Evolutionary conservation across 345 rosid genomes (phyloP).

Genomic region (Citrus sinensis): DVS_A1.0 CM039165.1:8738001-8738500

Average conservation of each 20-base stretch:
- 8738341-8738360: constrained; percentile 56
- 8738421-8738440: constrained; percentile 64
- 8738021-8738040: too few species aligned
- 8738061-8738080: too few species aligned
- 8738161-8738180: neutral
- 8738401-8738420: constrained; percentile 65
- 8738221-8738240: constrained; percentile 84
- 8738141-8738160: neutral
- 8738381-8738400: constrained; percentile 71
- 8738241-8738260: constrained; percentile 82
- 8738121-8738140: too few species aligned
- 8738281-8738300: constrained; percentile 68
- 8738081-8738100: too few species aligned
- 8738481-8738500: constrained; percentile 60
- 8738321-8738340: constrained; percentile 63
- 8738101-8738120: too few species aligned
- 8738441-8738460: constrained; percentile 44
- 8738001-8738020: too few species aligned
- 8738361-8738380: constrained; percentile 67
- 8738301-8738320: constrained; percentile 59
- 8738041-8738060: too few species aligned
- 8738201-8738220: constrained; percentile 65
- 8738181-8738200: constrained; percentile 54
- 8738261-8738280: constrained; percentile 83
- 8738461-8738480: constrained; percentile 56